Percentiles rank a stretch among this genome's conserved stretches.
Conservation (phyloP, 306 rosid species). For the Albizia julibrissin region DNA sequence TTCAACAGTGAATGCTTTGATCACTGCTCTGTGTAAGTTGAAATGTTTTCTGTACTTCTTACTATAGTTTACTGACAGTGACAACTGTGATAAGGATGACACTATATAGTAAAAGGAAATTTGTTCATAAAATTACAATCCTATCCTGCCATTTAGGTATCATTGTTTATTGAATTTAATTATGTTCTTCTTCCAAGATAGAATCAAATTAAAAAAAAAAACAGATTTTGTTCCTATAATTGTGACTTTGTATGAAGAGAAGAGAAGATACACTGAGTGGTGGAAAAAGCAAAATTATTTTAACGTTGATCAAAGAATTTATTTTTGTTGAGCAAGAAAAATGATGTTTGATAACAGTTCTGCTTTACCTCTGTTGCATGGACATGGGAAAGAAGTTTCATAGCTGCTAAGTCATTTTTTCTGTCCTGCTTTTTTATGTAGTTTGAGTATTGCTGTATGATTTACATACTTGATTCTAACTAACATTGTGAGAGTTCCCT, state of each 20-base stretch:
- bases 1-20: conserved; percentile 89
- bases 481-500: conserved; percentile 36
- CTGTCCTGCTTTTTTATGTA: not conserved
- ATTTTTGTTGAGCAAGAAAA: not conserved
- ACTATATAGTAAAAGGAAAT: not conserved
- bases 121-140: not conserved
- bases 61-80: not conserved
- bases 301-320: not conserved
- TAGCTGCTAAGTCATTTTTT: conserved; percentile 10
- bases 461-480: conserved; percentile 25
- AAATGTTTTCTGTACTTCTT: not conserved
- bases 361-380: conserved; percentile 11
- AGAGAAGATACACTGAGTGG: not conserved
- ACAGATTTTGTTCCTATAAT: not conserved
- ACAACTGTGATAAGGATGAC: not conserved
- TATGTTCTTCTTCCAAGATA: not conserved
- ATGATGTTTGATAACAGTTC: not conserved
- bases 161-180: not conserved
- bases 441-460: conserved; percentile 30
- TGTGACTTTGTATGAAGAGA: not conserved
- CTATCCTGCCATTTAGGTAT: not conserved
- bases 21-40: conserved; percentile 90
- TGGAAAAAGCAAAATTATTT: conserved; percentile 14
- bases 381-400: not conserved
- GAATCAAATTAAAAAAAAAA: not conserved